Percentiles rank a stretch among this genome's conserved stretches.
Evolutionary conservation across 139 green algal genomes (phyloP).

Genomic region (Chlorella sp.): DNA sequence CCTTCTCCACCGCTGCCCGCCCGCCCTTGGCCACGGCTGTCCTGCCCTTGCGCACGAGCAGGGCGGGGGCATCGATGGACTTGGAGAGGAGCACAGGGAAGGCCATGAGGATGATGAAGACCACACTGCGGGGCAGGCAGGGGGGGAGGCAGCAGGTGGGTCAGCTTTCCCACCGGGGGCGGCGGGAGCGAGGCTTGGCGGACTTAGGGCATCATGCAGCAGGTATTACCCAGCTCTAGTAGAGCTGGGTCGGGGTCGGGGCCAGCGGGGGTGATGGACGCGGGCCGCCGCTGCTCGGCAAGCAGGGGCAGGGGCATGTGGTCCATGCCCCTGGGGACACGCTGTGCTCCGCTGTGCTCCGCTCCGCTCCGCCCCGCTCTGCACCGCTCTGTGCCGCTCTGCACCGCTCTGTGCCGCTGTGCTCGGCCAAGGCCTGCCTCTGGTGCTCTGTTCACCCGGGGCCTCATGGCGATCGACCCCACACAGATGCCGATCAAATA

Average conservation of each 20-base stretch:
- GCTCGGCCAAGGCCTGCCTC: not conserved
- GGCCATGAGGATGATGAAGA: slow-evolving; percentile 4
- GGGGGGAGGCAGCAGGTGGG: too few relatives aligned
- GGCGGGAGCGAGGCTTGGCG: too few relatives aligned
- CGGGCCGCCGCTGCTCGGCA: too few relatives aligned
- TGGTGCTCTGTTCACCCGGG: not conserved
- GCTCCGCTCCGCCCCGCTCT: not conserved
- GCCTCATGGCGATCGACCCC: not conserved
- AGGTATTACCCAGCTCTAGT: too few relatives aligned
- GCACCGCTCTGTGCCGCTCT: not conserved
- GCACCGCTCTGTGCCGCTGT: not conserved
- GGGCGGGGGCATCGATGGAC: not conserved
- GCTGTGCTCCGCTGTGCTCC: not conserved
- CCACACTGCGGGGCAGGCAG: not conserved
- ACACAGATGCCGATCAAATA: slow-evolving; percentile 6
- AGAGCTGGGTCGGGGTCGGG: too few relatives aligned
- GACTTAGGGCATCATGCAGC: too few relatives aligned
- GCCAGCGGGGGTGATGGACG: too few relatives aligned
- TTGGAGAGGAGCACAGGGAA: not conserved
- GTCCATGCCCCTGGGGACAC: not conserved
- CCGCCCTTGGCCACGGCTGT: not conserved
- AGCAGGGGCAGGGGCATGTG: not conserved
- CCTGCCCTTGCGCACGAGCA: not conserved
- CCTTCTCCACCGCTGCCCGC: not conserved
- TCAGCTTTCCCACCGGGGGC: not conserved